Evolutionary conservation across 164 flowering plant species (phyloP).

Genomic region (Kingdonia uniflora): DNA sequence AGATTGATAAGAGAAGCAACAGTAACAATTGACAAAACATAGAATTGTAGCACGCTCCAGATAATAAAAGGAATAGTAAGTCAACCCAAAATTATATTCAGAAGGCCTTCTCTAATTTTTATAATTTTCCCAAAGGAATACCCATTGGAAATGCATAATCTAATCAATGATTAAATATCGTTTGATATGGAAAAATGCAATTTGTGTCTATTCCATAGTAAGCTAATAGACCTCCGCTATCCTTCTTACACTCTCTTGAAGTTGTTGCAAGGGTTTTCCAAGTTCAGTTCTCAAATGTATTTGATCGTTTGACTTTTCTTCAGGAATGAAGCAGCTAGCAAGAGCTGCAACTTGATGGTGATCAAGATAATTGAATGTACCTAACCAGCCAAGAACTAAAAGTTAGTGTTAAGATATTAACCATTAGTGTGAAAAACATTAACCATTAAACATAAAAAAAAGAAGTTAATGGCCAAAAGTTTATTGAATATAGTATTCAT

Average conservation of each 20-base stretch:
- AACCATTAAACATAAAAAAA: too few species aligned
- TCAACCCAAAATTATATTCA: neutral
- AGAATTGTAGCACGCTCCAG: neutral
- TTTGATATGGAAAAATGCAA: too few species aligned
- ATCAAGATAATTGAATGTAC: too few species aligned
- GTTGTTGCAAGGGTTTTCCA: constrained; percentile 83
- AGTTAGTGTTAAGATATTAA: too few species aligned
- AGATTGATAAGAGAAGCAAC: too few species aligned
- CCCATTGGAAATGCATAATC: neutral
- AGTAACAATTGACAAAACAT: too few species aligned
- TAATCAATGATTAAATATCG: constrained; percentile 83
- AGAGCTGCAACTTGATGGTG: constrained; percentile 33
- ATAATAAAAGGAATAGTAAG: neutral
- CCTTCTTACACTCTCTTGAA: constrained; percentile 90
- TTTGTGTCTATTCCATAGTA: constrained; percentile 89
- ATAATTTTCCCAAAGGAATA: neutral
- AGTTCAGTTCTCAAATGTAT: constrained; percentile 82
- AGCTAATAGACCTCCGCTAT: constrained; percentile 96
- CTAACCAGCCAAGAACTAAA: too few species aligned
- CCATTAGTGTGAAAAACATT: too few species aligned
- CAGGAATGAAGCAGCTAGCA: constrained; percentile 94
- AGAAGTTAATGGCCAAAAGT: too few species aligned
- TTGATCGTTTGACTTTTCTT: constrained; percentile 78
- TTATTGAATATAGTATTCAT: too few species aligned
- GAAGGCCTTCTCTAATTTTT: too few species aligned